Evolutionary conservation across 306 rosid species (phyloP).

Genomic region (Inga laurina): DNA sequence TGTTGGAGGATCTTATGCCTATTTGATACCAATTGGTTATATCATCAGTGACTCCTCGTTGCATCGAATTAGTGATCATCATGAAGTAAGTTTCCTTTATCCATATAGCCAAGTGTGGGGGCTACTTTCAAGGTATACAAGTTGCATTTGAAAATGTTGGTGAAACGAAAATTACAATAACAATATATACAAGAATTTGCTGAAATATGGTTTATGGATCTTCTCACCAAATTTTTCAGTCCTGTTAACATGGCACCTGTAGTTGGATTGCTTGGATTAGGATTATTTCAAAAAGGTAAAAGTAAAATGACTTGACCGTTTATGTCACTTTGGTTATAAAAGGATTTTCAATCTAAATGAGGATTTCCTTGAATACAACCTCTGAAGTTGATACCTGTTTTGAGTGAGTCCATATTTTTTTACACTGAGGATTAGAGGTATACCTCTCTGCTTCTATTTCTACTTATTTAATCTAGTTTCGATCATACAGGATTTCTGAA

Average conservation of each 20-base stretch:
- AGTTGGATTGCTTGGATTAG: slow-evolving; percentile 49
- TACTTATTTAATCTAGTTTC: too few species aligned
- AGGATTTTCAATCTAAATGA: neutral
- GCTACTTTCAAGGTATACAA: neutral
- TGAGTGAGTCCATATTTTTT: too few species aligned
- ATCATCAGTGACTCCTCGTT: slow-evolving; percentile 70
- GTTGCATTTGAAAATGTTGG: slow-evolving; percentile 14
- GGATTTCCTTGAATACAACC: neutral
- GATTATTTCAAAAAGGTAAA: slow-evolving; percentile 57
- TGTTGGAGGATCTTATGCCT: slow-evolving; percentile 95
- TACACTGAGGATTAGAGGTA: too few species aligned
- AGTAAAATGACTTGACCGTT: neutral
- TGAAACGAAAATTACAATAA: neutral
- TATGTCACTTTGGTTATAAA: neutral
- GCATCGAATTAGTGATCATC: slow-evolving; percentile 65
- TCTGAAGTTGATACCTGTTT: neutral
- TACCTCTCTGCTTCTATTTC: too few species aligned
- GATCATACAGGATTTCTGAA: too few species aligned
- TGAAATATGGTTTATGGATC: slow-evolving; percentile 28
- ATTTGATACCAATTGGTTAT: slow-evolving; percentile 77
- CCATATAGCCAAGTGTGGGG: slow-evolving; percentile 61
- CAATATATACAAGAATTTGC: slow-evolving; percentile 57
- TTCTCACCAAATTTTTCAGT: slow-evolving; percentile 79
- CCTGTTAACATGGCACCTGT: slow-evolving; percentile 89
- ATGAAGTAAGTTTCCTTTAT: slow-evolving; percentile 61